Evolutionary conservation across 495 filamentous ascomycete species (phyloP), one percentile per base, ranked within the genome.

Genomic region (Umbilicaria muhlenbergii): DNA sequence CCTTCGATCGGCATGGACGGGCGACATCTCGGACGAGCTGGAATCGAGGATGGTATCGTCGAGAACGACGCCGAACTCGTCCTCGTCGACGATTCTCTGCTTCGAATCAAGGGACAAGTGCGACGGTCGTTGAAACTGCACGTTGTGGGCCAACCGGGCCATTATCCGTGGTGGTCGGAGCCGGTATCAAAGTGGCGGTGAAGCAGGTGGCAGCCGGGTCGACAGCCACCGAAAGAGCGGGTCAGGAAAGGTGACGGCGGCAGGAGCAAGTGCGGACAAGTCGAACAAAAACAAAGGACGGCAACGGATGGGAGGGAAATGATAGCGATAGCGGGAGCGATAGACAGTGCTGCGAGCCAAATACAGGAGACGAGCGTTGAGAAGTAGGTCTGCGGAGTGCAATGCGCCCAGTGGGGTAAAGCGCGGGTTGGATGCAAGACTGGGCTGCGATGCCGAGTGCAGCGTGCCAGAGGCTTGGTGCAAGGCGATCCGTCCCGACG

Each of bases 31-130:
- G 51, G 85, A 65, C 32, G 77, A 74, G 13, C 74, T 56, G 69
- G 73, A 50, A 59, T 87, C 84, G 48, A 89, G 73, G 57, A 88
- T 88, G 65, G 82, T 80, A 36, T 89, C 82, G 63, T 92, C 85
- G 50, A 92, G 66, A 60, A 87, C 80, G 58, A 74, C 81, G 60
- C 75, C 73, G 55, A 28, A 28, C 24, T 86, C 81, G 63, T 89
- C 83, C 46, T 88, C 83, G 49, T 87, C 82, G 48, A 80, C 73
- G 65, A 68, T 78, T 50, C 74, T 71, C 40, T 73, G 67, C 44
- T 51, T 70, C 41, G 78, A 70, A 53, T 82, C 75, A 59, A 82
- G 65, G 32, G 75, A 64, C 52, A 78, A 64, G 32, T 73, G 62
- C 47, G 72, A 70, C 53, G 73, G 64, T 68, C 74, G 66, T 60